phyloP scores from a whole-genome alignment of 495 filamentous ascomycete species.

The Aspergillus nanangensis region DNA sequence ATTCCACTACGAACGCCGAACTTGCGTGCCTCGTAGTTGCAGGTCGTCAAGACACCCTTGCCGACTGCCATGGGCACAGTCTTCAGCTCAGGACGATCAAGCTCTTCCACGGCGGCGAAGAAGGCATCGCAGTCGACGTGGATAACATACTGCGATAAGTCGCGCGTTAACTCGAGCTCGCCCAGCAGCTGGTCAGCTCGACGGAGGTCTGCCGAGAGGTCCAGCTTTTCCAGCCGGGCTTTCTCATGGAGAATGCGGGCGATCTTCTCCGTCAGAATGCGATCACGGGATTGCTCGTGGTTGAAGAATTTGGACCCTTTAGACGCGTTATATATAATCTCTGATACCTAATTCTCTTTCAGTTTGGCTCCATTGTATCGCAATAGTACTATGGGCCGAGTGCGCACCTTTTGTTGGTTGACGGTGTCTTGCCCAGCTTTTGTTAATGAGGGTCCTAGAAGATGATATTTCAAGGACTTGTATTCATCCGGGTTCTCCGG shows the following conservation, averaged over 20 bases:
- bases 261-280: conserved; percentile 81
- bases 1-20: conserved; percentile 92
- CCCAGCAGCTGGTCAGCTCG: conserved; percentile 78
- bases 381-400: no score
- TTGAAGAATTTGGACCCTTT: conserved; percentile 97
- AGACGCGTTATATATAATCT: conserved; percentile 95
- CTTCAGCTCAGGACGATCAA: conserved; percentile 85
- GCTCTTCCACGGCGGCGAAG: conserved; percentile 90
- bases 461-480: conserved; percentile 58
- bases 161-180: conserved; percentile 71
- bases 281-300: conserved; percentile 80
- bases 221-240: conserved; percentile 67
- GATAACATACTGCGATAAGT: conserved; percentile 79
- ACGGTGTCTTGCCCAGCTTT: conserved; percentile 93
- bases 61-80: conserved; percentile 92
- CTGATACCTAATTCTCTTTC: conserved; percentile 75
- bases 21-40: conserved; percentile 88
- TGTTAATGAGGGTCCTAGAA: conserved; percentile 89
- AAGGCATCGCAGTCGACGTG: conserved; percentile 99
- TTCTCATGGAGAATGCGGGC: conserved; percentile 74
- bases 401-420: conserved; percentile 75
- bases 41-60: conserved; percentile 86
- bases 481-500: conserved; percentile 25
- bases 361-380: no score
- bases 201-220: conserved; percentile 66